These are phyloP conservation scores for Imleria badia DNA, from an alignment of 768 basidiomycete species.

Conservation along the genomic window DNA sequence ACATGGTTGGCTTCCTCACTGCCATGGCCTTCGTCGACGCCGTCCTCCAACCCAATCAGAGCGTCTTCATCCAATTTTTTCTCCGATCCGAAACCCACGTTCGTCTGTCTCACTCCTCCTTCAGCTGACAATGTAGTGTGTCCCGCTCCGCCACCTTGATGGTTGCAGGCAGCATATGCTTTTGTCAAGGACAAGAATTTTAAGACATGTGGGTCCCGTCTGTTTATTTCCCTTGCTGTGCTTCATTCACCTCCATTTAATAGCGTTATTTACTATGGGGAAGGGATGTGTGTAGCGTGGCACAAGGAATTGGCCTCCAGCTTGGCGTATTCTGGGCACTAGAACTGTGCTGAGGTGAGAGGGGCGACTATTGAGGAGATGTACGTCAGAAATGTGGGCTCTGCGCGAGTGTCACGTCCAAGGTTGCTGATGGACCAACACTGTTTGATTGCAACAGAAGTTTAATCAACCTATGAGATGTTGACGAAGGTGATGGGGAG, in stretches of 20 bases:
- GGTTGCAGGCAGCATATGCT: conserved; percentile 89
- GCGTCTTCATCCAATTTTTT: conserved; percentile 82
- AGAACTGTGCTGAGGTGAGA: too few relatives aligned
- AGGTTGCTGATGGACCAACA: too few relatives aligned
- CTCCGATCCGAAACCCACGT: conserved; percentile 10
- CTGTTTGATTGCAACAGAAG: too few relatives aligned
- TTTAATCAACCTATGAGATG: too few relatives aligned
- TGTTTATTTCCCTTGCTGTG: conserved; percentile 22
- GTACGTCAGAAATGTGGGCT: too few relatives aligned
- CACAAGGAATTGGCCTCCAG: too few relatives aligned
- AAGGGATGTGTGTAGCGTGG: too few relatives aligned
- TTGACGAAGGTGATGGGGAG: conserved; percentile 63
- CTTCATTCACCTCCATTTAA: conserved; percentile 23
- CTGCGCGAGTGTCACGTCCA: too few relatives aligned
- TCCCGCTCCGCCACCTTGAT: conserved; percentile 88
- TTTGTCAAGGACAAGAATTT: conserved; percentile 90
- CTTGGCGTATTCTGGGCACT: too few relatives aligned
- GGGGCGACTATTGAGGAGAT: too few relatives aligned
- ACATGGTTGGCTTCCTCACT: conserved; percentile 69
- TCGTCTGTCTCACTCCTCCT: conserved; percentile 16
- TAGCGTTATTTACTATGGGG: conserved; percentile 94
- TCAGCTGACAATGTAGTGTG: conserved; percentile 90
- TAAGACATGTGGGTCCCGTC: conserved; percentile 81
- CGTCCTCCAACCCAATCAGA: conserved; percentile 70
- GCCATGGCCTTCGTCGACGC: conserved; percentile 84